These are phyloP conservation scores for Ciborinia camelliae DNA, from an alignment of 2,329 filamentous ascomycete species.

Conservation along the genomic window DNA sequence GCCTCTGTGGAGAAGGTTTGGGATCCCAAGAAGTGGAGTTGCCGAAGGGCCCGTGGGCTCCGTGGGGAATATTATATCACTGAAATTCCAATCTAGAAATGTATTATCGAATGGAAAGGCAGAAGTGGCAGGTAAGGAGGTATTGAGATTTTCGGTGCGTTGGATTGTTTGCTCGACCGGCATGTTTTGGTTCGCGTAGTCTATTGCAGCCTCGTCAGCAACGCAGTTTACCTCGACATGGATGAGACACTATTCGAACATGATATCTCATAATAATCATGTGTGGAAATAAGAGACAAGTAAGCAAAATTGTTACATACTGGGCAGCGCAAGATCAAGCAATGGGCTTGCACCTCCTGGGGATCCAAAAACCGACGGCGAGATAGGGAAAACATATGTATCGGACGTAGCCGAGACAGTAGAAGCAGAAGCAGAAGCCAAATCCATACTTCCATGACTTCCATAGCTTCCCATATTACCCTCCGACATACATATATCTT, in stretches of 20 bases:
- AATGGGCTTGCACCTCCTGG: conserved; percentile 20
- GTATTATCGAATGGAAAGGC: conserved; percentile 3
- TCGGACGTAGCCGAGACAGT: conserved; percentile 29
- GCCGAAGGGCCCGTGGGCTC: neutral
- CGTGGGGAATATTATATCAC: neutral
- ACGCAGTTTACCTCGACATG: neutral
- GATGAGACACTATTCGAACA: neutral
- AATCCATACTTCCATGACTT: conserved; percentile 30
- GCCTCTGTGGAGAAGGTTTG: conserved; percentile 15
- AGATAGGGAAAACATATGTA: conserved; percentile 27
- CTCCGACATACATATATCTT: conserved; percentile 27
- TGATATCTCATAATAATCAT: neutral
- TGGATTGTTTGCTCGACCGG: conserved; percentile 11
- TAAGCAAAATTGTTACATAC: conserved; percentile 23
- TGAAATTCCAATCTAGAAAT: neutral
- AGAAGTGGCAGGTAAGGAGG: conserved; percentile 9
- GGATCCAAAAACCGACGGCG: conserved; percentile 21
- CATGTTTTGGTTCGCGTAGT: conserved; percentile 15
- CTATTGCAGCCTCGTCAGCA: conserved; percentile 15
- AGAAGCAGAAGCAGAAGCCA: conserved; percentile 27
- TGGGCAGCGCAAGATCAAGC: conserved; percentile 26
- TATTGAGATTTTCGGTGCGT: conserved; percentile 1
- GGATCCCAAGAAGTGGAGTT: conserved; percentile 1
- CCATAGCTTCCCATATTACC: conserved; percentile 23
- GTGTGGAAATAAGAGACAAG: neutral